Evolutionary conservation across 176 grass and related monocot genomes (phyloP).

Genomic region (Hsuehochloa calcarea): DNA sequence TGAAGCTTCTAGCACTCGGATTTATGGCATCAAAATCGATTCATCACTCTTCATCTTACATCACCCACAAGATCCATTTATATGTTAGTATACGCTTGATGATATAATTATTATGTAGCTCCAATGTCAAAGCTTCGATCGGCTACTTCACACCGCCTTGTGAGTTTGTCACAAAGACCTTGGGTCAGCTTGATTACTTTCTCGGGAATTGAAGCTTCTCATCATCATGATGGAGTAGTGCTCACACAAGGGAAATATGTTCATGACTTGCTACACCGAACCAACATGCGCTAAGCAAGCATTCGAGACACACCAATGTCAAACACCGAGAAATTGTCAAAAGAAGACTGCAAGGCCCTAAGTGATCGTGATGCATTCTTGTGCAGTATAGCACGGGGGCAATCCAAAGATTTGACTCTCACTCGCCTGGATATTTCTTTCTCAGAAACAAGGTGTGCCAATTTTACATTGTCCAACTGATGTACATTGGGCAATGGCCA

Average conservation of each 20-base stretch:
- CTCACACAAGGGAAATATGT: no score
- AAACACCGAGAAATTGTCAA: background rate
- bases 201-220: background rate
- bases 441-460: background rate
- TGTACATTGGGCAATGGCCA: background rate
- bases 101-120: background rate
- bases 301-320: background rate
- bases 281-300: background rate
- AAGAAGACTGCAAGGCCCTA: background rate
- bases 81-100: background rate
- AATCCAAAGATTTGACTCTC: background rate
- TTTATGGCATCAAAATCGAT: background rate
- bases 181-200: background rate
- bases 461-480: background rate
- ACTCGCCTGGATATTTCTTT: background rate
- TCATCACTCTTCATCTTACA: background rate
- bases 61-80: background rate
- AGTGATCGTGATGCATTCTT: background rate
- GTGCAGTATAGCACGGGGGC: background rate
- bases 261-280: background rate
- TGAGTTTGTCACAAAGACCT: background rate
- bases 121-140: background rate
- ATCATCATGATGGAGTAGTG: no score
- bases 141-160: background rate
- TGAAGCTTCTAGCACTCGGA: background rate